A percentile compares a stretch with the other conserved stretches of the same genome.
Conservation (phyloP, 768 basidiomycete species). For the Lenzites betulinus region DNA sequence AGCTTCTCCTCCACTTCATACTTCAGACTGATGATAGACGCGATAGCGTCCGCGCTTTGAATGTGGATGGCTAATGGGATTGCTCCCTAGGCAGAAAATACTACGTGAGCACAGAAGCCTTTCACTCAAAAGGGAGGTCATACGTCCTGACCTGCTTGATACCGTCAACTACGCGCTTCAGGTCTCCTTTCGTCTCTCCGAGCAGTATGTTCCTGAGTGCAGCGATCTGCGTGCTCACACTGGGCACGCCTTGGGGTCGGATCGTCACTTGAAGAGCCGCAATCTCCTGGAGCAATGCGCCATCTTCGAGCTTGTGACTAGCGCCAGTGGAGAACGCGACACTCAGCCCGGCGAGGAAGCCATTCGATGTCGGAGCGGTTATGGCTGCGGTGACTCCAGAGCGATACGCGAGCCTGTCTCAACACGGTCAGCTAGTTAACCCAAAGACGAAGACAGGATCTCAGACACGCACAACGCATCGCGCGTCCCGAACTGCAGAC, state of each 20-base stretch:
- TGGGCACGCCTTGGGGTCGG: conserved; percentile 44
- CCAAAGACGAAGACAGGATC: background rate
- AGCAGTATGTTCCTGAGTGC: conserved; percentile 55
- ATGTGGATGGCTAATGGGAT: conserved; percentile 63
- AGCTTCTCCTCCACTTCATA: conserved; percentile 51
- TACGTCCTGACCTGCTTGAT: conserved; percentile 51
- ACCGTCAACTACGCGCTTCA: conserved; percentile 30
- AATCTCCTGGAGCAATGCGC: conserved; percentile 66
- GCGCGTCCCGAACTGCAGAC: conserved; percentile 65
- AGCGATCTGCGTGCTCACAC: conserved; percentile 70
- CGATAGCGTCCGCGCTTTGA: conserved; percentile 70
- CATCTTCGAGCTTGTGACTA: conserved; percentile 54
- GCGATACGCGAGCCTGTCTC: conserved; percentile 65
- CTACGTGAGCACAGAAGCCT: background rate
- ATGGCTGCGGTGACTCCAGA: conserved; percentile 73
- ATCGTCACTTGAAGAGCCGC: conserved; percentile 70
- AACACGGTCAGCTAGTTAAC: background rate
- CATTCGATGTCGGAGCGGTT: conserved; percentile 53
- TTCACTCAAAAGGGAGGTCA: background rate
- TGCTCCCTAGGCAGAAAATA: conserved; percentile 41
- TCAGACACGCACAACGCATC: conserved; percentile 48
- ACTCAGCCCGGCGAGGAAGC: conserved; percentile 65
- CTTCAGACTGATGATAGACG: conserved; percentile 65
- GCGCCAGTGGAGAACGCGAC: conserved; percentile 63
- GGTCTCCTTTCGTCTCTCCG: conserved; percentile 40